These are phyloP conservation scores for Annulohypoxylon nitens DNA, from an alignment of 495 filamentous ascomycete genomes.

Conservation along the genomic window DNA sequence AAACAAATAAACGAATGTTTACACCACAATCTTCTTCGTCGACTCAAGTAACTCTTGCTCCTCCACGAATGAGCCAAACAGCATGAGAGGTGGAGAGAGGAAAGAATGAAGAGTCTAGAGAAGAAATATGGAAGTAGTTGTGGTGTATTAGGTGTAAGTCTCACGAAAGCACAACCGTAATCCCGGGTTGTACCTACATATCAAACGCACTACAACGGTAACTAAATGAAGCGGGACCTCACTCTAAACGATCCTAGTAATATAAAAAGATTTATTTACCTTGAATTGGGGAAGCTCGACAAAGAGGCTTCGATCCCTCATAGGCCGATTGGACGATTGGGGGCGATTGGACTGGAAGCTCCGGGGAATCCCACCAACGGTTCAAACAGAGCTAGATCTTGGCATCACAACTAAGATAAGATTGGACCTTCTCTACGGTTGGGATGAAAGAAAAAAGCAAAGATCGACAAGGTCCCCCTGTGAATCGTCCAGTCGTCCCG, in stretches of 20 bases:
- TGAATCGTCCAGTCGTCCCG: background rate
- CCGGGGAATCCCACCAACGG: constrained; percentile 38
- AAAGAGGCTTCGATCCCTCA: constrained; percentile 23
- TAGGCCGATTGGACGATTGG: constrained; percentile 35
- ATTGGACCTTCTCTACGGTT: constrained; percentile 23
- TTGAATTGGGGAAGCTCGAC: constrained; percentile 42
- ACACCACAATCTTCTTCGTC: constrained; percentile 15
- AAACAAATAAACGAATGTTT: constrained; percentile 43
- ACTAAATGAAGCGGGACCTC: constrained; percentile 39
- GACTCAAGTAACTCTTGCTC: constrained; percentile 30
- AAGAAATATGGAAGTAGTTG: constrained; percentile 38
- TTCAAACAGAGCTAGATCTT: constrained; percentile 29
- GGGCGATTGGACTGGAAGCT: constrained; percentile 34
- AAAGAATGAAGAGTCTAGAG: constrained; percentile 37
- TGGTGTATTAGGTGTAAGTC: constrained; percentile 23
- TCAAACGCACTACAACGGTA: constrained; percentile 47
- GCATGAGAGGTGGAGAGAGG: constrained; percentile 20
- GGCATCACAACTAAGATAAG: constrained; percentile 36
- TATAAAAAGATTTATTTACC: constrained; percentile 35
- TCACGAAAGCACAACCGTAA: constrained; percentile 29
- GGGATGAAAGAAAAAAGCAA: constrained; percentile 27
- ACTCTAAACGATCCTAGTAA: constrained; percentile 34
- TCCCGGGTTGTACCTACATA: constrained; percentile 43
- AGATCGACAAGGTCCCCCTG: constrained; percentile 39
- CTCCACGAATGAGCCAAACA: constrained; percentile 21